Percentiles rank a stretch among this genome's conserved stretches.
phyloP scores from a whole-genome alignment of 805 yeast genomes.

The Myxozyma mucilagina region DNA sequence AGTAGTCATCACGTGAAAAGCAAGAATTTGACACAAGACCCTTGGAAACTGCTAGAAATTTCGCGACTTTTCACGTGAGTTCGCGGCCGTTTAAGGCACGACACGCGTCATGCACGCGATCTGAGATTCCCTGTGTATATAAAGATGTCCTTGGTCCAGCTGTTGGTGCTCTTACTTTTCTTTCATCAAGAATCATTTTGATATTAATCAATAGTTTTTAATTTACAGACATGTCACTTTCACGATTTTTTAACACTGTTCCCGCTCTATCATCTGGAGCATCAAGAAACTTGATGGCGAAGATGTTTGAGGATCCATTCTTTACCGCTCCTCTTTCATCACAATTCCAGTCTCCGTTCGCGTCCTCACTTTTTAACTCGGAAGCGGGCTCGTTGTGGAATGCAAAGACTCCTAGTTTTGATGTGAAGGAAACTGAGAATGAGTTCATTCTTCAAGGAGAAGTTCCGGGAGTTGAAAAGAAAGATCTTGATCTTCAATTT shows the following conservation, averaged over 20 bases:
- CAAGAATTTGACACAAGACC: background rate
- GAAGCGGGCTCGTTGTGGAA: background rate
- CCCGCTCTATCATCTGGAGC: constrained; percentile 16
- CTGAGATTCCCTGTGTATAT: background rate
- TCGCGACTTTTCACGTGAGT: background rate
- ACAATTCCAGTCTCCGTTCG: constrained; percentile 11
- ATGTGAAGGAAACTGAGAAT: constrained; percentile 30
- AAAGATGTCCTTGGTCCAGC: background rate
- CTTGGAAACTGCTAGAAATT: constrained; percentile 8
- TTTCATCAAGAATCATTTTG: background rate
- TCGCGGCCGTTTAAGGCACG: too few species aligned
- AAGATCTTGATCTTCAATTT: constrained; percentile 28
- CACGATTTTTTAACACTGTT: constrained; percentile 18
- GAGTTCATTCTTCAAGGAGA: constrained; percentile 30
- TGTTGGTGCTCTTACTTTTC: constrained; percentile 4
- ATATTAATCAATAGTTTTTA: background rate
- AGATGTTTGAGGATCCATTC: constrained; percentile 24
- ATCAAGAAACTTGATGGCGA: constrained; percentile 3
- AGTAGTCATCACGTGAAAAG: too few species aligned
- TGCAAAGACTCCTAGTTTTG: constrained; percentile 25
- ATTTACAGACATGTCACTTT: constrained; percentile 20
- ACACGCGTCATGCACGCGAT: background rate
- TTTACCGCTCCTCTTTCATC: constrained; percentile 15
- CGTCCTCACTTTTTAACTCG: background rate
- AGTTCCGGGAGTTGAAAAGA: constrained; percentile 30